A percentile compares a stretch with the other conserved stretches of the same genome.
phyloP scores from a whole-genome alignment of 1,284 basidiomycete genomes.

The Anthracocystis walkeri region DNA sequence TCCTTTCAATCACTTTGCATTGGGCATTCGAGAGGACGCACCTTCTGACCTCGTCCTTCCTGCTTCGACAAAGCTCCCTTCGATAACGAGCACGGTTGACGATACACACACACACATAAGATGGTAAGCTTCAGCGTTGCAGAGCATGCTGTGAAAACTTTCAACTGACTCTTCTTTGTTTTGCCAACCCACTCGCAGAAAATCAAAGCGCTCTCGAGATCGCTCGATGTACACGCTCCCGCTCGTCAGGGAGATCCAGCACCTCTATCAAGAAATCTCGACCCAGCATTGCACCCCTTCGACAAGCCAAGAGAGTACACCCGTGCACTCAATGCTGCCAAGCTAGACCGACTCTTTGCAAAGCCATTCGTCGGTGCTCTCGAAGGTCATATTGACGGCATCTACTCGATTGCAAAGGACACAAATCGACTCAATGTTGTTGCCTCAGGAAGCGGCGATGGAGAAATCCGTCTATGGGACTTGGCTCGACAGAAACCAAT shows the following conservation, averaged over 20 bases:
- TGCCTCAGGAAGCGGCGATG: constrained; percentile 96
- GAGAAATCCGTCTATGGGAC: constrained; percentile 91
- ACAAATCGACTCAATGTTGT: constrained; percentile 81
- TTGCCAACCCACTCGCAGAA: constrained; percentile 72
- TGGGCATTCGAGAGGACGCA: not conserved
- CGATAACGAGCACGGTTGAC: not conserved
- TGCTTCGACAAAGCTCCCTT: not conserved
- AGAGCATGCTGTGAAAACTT: not conserved
- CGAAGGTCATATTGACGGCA: constrained; percentile 95
- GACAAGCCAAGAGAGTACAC: constrained; percentile 91
- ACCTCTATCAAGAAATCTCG: constrained; percentile 89
- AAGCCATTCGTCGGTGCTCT: constrained; percentile 92
- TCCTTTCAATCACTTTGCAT: not conserved
- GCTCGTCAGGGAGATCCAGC: constrained; percentile 78
- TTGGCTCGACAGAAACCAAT: constrained; percentile 78
- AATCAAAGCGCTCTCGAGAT: constrained; percentile 88
- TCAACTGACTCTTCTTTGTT: not conserved
- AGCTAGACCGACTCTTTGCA: constrained; percentile 96
- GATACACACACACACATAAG: not conserved
- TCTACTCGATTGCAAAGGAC: constrained; percentile 86
- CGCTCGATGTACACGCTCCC: constrained; percentile 79
- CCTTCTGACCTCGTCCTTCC: not conserved
- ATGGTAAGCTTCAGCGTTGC: constrained; percentile 9
- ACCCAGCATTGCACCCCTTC: constrained; percentile 94
- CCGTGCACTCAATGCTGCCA: constrained; percentile 91